Evolutionary conservation across 495 filamentous ascomycete genomes (phyloP).

Genomic region (Podospora conica): DNA sequence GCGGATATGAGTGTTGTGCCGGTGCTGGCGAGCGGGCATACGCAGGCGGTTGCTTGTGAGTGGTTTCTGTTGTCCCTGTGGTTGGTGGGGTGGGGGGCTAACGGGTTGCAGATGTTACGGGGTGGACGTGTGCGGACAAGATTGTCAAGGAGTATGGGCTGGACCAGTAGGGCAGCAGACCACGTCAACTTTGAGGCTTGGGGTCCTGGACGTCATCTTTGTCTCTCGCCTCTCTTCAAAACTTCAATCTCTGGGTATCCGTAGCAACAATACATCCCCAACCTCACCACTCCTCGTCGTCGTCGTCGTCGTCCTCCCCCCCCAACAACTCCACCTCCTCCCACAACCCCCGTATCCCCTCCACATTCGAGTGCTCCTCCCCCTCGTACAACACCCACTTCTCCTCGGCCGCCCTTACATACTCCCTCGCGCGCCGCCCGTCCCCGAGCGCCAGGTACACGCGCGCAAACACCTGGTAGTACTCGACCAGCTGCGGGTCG

Average conservation of each 20-base stretch:
- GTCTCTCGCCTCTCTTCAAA: neutral
- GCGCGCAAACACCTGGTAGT: conserved; percentile 25
- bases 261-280: neutral
- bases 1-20: conserved; percentile 63
- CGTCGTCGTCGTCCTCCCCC: conserved; percentile 5
- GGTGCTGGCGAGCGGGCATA: conserved; percentile 38
- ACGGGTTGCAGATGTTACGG: conserved; percentile 18
- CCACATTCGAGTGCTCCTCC: conserved; percentile 31
- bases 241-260: neutral
- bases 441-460: conserved; percentile 27
- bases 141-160: conserved; percentile 37
- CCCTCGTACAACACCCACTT: conserved; percentile 30
- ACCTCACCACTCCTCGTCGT: neutral
- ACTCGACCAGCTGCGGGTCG: conserved; percentile 30
- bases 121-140: conserved; percentile 39
- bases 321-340: conserved; percentile 15
- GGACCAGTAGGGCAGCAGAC: neutral
- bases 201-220: neutral
- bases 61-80: neutral
- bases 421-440: conserved; percentile 18
- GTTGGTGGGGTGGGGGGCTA: neutral
- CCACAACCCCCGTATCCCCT: conserved; percentile 27
- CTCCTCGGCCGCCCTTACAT: conserved; percentile 23
- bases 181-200: neutral
- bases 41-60: conserved; percentile 32